A percentile compares a stretch with the other conserved stretches of the same genome.
These are phyloP conservation scores for Fusarium sp. DNA, from an alignment of 2,329 filamentous ascomycete genomes.

Conservation along the genomic window DNA sequence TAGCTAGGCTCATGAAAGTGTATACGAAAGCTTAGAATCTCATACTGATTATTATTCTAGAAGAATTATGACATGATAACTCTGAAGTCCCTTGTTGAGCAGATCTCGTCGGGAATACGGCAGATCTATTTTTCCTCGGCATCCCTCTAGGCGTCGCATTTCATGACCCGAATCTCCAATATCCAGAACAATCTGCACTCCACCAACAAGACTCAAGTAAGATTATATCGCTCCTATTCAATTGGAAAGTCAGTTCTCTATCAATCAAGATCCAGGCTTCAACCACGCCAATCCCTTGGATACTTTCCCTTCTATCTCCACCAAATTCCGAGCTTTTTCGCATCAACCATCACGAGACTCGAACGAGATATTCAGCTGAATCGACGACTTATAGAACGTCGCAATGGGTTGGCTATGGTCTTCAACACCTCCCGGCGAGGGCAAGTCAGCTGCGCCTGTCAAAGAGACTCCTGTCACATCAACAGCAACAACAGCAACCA, in stretches of 20 bases:
- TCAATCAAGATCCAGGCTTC: neutral
- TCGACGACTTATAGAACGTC: slow-evolving; percentile 8
- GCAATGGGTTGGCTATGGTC: slow-evolving; percentile 73
- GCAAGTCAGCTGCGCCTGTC: slow-evolving; percentile 40
- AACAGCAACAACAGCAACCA: slow-evolving; percentile 30
- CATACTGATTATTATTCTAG: neutral
- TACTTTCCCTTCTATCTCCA: neutral
- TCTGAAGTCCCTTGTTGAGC: neutral
- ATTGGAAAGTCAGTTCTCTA: neutral
- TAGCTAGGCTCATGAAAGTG: too few species aligned
- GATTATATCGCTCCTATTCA: neutral
- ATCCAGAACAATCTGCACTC: slow-evolving; percentile 1
- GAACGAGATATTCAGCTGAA: neutral
- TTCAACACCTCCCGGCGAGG: slow-evolving; percentile 44
- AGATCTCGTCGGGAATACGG: slow-evolving; percentile 35
- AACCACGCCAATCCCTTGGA: neutral
- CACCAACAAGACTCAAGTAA: neutral
- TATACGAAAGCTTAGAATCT: neutral
- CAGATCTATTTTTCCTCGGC: slow-evolving; percentile 42
- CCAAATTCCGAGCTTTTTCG: neutral
- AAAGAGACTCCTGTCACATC: slow-evolving; percentile 40
- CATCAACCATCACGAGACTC: neutral
- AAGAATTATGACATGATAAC: neutral
- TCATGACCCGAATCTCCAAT: slow-evolving; percentile 15
- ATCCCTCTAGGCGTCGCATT: slow-evolving; percentile 8